Base-by-base conservation (phyloP, 169 alveolate genomes). In the Cryptosporidium tyzzeri region DNA sequence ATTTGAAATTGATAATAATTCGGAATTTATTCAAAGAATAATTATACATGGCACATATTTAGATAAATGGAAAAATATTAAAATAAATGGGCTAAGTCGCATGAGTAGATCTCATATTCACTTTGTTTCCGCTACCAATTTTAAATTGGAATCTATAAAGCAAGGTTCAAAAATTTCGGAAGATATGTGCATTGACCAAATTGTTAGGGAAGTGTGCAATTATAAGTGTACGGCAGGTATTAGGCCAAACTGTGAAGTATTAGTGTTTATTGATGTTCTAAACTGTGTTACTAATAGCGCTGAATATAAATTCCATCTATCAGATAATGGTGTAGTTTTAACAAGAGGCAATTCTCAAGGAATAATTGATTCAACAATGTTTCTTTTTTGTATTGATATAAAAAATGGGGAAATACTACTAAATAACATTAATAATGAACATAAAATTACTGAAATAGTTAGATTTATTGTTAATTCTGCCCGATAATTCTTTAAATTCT, bases 81-180 rank as follows among this genome's bases (percentile, higher is more conserved):
- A 62, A 45, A 48, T 26, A 16, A 80, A 14, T 26, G 89, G 89
- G 21, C 41, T 80, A 80, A 80, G 51, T 10, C 69, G 74, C 7
- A 80, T 59, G 75, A 35, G 45, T 65, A 59, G 89, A 16, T 21
- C 67, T 4, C 89, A 80, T 62, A 80, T 80, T 23, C 89, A 80
- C 48, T 80, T 80, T 45, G 33, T 80, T 67, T 29, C 89, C 35
- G 80, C 51, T 16, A 8, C 26, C 26, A 65, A 62, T 26, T 48
- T 80, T 65, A 65, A 80, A 80, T 26, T 80, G 35, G 39, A 48
- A n/a, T 23, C 35, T 62, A 10, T 21, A 14, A 26, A 51, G n/a
- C 70, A 21, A 50, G 45, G 23, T 51, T 31, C 48, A 16, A 59
- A 55, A 8, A 21, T 18, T 71, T n/a, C 12, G 0, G 85, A 71